Evolutionary conservation across 2,329 filamentous ascomycete species (phyloP).

Genomic region (Colletotrichum salicis): DNA sequence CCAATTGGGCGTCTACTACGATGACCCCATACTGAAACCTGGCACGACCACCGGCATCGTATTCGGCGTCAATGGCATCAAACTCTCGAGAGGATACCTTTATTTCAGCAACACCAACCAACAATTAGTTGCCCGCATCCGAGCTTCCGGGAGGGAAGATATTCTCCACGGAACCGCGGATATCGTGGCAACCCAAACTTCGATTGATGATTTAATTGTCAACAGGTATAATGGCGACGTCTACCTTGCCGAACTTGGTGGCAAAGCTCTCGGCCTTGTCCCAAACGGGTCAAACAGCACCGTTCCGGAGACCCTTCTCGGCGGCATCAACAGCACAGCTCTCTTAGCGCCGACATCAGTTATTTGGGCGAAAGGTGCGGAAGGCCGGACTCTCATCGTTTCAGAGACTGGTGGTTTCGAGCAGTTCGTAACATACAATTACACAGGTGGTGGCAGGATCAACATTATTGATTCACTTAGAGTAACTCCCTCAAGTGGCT

Average conservation of each 20-base stretch:
- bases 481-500: no score
- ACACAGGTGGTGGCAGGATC: no score
- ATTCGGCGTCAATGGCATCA: conserved; percentile 39
- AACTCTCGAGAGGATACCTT: conserved; percentile 33
- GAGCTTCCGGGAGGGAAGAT: not conserved
- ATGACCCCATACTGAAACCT: not conserved
- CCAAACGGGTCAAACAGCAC: not conserved
- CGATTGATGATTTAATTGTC: not conserved
- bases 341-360: no score
- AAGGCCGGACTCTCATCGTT: no score
- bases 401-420: no score
- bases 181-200: not conserved
- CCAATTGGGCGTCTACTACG: not conserved
- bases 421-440: no score
- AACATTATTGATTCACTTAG: no score
- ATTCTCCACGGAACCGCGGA: not conserved
- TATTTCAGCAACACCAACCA: conserved; percentile 38
- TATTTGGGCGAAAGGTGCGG: no score
- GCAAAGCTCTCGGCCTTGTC: not conserved
- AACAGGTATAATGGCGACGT: not conserved
- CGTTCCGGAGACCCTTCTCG: not conserved
- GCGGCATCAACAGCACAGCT: not conserved
- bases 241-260: not conserved
- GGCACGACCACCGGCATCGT: not conserved
- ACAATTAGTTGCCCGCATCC: not conserved